Evolutionary conservation across 164 flowering plant genomes (phyloP), one percentile per base, ranked within the genome.

Genomic region (Tinospora cordifolia): DNA sequence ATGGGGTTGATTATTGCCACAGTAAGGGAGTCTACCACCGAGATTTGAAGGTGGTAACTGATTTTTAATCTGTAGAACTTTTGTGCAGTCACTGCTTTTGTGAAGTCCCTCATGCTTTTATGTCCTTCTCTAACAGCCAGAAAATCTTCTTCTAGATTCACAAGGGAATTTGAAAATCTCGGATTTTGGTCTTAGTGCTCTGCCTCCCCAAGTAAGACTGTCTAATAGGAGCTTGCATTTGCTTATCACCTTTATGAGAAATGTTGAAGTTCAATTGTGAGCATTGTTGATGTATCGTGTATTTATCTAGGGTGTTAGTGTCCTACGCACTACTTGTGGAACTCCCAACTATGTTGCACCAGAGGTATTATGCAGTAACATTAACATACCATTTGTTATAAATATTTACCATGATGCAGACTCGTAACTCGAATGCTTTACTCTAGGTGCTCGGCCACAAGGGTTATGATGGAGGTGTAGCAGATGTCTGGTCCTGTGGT

Each of bases 331-430:
- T 65, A 95, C 99, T n/a, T 95, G 99, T 85, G 99, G 99, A 60
- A 95, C 99, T 71, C 99, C 99, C 2, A 95, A 95, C 75, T 95
- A 95, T 77, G 98, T 95, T 65, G 99, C 99, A 63, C 99, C 98
- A 6, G 98, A 95, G 99, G 99, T 95, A 84, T 24, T 63, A 38
- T 65, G 2, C 27, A 49, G 11, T 10, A 36, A 27, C 8, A 30
- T 17, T 10, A 34, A 34, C 69, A 19, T 51, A 38, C 13, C 60
- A 19, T 19, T 57, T 51, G 41, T 66, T 71, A 14, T 57, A 46
- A 26, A 60, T 46, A 19, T 54, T 47, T 65, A 71, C 38, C 36
- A 25, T 44, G 59, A 57, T 47, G 19, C 62, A 62, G 17, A 25
- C 36, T 66, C 57, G 44, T 58, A 19, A 38, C 63, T 8, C 66